These are phyloP conservation scores for Dimargaris cristalligena DNA, from an alignment of 192 early-diverging fungal species.

Conservation along the genomic window DNA sequence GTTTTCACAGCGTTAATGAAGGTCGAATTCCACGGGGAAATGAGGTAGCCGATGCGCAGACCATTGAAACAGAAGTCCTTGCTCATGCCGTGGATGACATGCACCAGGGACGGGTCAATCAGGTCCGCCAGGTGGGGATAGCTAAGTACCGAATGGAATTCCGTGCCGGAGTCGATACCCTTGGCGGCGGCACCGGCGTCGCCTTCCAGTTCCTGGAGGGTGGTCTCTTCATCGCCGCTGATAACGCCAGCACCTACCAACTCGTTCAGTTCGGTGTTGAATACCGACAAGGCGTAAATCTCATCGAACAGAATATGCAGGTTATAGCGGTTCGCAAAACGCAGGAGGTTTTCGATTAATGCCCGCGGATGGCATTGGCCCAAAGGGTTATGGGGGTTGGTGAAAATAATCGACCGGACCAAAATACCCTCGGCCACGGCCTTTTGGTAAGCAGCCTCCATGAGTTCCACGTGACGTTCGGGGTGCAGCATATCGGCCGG, in stretches of 20 bases:
- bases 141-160: constrained; percentile 49
- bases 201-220: constrained; percentile 1
- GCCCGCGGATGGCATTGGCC: constrained; percentile 34
- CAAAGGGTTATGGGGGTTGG: constrained; percentile 59
- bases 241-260: background rate
- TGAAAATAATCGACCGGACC: constrained; percentile 42
- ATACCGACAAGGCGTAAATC: constrained; percentile 57
- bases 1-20: constrained; percentile 21
- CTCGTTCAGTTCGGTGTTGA: constrained; percentile 21
- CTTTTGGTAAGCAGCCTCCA: constrained; percentile 32
- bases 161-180: constrained; percentile 8
- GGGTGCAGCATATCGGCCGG: constrained; percentile 8
- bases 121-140: constrained; percentile 33
- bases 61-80: constrained; percentile 78
- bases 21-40: constrained; percentile 44
- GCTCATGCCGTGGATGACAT: constrained; percentile 62
- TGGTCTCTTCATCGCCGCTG: background rate
- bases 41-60: constrained; percentile 42
- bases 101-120: constrained; percentile 41
- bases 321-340: constrained; percentile 41
- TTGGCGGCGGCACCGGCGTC: constrained; percentile 8
- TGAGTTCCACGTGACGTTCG: constrained; percentile 20
- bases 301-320: constrained; percentile 64
- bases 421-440: constrained; percentile 26
- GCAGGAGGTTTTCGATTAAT: constrained; percentile 33